A percentile compares a stretch with the other conserved stretches of the same genome.
phyloP scores from a whole-genome alignment of 257 asterid genomes.

The Capsicum chinense region DNA sequence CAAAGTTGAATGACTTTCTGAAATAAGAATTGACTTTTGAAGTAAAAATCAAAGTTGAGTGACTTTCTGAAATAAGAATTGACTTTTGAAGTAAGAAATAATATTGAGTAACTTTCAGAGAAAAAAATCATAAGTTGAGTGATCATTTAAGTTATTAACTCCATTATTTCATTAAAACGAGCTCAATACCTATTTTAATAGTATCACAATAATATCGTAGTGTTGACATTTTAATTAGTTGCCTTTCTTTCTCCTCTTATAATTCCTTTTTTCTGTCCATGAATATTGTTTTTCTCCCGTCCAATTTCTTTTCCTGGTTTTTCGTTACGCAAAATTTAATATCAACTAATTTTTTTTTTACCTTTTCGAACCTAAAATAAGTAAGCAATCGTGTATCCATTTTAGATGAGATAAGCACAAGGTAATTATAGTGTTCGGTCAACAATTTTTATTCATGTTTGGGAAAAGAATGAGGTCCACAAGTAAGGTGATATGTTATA shows the following conservation, averaged over 20 bases:
- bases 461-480: not conserved
- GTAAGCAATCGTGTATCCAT: not conserved
- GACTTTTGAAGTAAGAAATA: too few species aligned
- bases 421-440: too few species aligned
- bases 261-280: not conserved
- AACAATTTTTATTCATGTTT: not conserved
- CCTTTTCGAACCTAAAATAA: not conserved
- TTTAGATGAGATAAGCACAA: too few species aligned
- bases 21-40: too few species aligned
- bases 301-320: not conserved
- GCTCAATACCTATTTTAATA: not conserved
- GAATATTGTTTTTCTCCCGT: not conserved
- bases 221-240: not conserved
- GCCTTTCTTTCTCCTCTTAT: not conserved
- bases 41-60: too few species aligned
- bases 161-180: not conserved
- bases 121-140: too few species aligned
- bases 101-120: too few species aligned
- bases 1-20: too few species aligned
- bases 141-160: too few species aligned
- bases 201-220: not conserved
- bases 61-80: too few species aligned
- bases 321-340: not conserved
- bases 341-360: not conserved
- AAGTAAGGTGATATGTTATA: not conserved